Conservation (phyloP, 495 filamentous ascomycete species). For the Penicillium antarcticum region DNA sequence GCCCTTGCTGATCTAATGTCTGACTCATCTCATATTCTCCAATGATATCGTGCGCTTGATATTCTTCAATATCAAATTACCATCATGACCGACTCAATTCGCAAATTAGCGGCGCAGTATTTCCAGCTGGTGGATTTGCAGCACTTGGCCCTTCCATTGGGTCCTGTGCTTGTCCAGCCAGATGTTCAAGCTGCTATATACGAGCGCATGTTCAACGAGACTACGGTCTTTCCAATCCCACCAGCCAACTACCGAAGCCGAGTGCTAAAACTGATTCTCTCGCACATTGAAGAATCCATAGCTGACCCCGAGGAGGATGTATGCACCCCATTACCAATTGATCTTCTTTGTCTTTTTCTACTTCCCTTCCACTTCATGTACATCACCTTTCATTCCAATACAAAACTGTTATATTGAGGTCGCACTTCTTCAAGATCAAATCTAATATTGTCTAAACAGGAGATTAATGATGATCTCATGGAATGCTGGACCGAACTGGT, state of each 20-base stretch:
- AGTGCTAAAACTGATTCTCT: slow-evolving; percentile 66
- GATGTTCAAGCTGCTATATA: slow-evolving; percentile 61
- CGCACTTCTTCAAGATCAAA: background rate
- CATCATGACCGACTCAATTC: slow-evolving; percentile 17
- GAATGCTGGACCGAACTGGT: slow-evolving; percentile 57
- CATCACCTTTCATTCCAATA: background rate
- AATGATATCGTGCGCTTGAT: slow-evolving; percentile 6
- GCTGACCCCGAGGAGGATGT: slow-evolving; percentile 81
- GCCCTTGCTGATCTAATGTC: slow-evolving; percentile 2
- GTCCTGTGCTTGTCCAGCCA: slow-evolving; percentile 46
- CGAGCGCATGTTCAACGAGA: slow-evolving; percentile 58
- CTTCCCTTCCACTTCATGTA: slow-evolving; percentile 1
- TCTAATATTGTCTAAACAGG: slow-evolving; percentile 45
- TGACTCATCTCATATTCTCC: slow-evolving; percentile 1
- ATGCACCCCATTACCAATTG: slow-evolving; percentile 33
- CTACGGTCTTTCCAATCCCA: slow-evolving; percentile 49
- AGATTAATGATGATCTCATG: slow-evolving; percentile 72
- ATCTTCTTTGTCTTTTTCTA: background rate
- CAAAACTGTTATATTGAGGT: background rate
- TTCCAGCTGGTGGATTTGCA: slow-evolving; percentile 60
- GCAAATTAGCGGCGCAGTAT: slow-evolving; percentile 53
- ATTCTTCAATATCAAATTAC: slow-evolving; percentile 2
- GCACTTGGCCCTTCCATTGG: slow-evolving; percentile 53
- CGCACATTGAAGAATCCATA: slow-evolving; percentile 64
- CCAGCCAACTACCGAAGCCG: slow-evolving; percentile 66